Evolutionary conservation across 495 filamentous ascomycete species (phyloP).

Genomic region (Daldinia loculata): DNA sequence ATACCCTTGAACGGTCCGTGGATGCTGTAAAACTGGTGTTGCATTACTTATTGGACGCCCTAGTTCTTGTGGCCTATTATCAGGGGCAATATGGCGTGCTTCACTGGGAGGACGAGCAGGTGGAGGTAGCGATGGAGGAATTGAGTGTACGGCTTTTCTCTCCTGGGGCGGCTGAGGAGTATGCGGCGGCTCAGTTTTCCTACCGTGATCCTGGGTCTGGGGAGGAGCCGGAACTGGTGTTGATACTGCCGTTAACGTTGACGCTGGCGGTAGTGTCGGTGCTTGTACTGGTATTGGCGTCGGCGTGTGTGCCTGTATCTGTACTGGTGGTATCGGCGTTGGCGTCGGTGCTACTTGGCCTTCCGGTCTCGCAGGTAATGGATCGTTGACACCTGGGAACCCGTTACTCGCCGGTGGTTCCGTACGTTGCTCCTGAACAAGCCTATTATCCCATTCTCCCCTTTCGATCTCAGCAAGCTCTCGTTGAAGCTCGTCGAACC

Average conservation of each 20-base stretch:
- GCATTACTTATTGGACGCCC: slow-evolving; percentile 38
- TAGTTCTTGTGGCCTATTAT: slow-evolving; percentile 42
- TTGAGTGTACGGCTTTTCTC: slow-evolving; percentile 17
- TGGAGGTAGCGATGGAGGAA: slow-evolving; percentile 20
- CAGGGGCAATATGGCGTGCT: slow-evolving; percentile 33
- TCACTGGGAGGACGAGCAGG: slow-evolving; percentile 31
- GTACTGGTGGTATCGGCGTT: slow-evolving; percentile 25
- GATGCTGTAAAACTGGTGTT: slow-evolving; percentile 53
- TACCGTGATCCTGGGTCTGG: slow-evolving; percentile 26
- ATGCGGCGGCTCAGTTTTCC: slow-evolving; percentile 27
- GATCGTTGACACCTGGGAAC: slow-evolving; percentile 19
- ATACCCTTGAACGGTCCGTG: slow-evolving; percentile 48
- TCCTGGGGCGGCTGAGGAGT: slow-evolving; percentile 30
- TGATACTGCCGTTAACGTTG: slow-evolving; percentile 52
- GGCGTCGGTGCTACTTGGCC: slow-evolving; percentile 33
- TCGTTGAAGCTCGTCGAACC: slow-evolving; percentile 66
- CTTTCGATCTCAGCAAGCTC: slow-evolving; percentile 75
- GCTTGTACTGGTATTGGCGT: slow-evolving; percentile 34
- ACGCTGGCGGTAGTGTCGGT: slow-evolving; percentile 44
- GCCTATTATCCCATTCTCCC: slow-evolving; percentile 50
- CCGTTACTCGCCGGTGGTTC: slow-evolving; percentile 38
- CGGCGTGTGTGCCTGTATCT: slow-evolving; percentile 26
- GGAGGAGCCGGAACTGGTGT: slow-evolving; percentile 27
- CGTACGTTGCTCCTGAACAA: slow-evolving; percentile 27
- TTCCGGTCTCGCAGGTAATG: slow-evolving; percentile 22